phyloP scores from a whole-genome alignment of 345 rosid genomes.

The Salix brachista region DNA sequence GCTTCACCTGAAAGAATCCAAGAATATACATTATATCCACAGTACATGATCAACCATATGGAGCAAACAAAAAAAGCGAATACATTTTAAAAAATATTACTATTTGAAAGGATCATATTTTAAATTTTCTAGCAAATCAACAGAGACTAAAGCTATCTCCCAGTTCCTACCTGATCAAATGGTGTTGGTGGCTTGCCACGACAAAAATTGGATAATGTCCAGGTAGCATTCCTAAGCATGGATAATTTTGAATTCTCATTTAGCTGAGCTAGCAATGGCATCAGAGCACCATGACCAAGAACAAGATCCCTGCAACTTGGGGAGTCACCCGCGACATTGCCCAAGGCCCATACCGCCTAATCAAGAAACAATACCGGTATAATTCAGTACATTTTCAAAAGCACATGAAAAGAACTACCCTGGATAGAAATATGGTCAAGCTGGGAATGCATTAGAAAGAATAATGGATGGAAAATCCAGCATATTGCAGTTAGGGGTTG shows the following conservation, averaged over 20 bases:
- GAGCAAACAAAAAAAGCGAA: background rate
- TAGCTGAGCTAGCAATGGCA: constrained; percentile 63
- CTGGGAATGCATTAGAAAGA: background rate
- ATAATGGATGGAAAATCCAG: background rate
- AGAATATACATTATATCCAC: constrained; percentile 7
- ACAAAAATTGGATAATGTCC: constrained; percentile 73
- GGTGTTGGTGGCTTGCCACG: constrained; percentile 76
- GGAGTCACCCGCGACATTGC: constrained; percentile 78
- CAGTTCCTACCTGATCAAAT: constrained; percentile 54
- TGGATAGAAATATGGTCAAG: background rate
- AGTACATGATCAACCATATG: background rate
- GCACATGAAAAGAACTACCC: background rate
- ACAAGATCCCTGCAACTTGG: constrained; percentile 69
- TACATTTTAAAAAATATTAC: background rate
- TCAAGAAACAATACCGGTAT: constrained; percentile 11
- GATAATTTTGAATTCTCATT: constrained; percentile 60
- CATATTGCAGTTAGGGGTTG: background rate
- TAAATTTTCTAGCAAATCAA: background rate
- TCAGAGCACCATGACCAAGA: constrained; percentile 57
- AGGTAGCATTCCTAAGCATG: constrained; percentile 75
- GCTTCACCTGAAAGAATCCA: constrained; percentile 29
- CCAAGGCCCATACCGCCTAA: constrained; percentile 79
- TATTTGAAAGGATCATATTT: background rate
- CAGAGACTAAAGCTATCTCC: background rate
- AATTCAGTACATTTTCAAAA: background rate